Evolutionary conservation across 148 eudicot genomes (phyloP), one percentile per base, ranked within the genome.

Genomic region (Camellia sinensis): DNA sequence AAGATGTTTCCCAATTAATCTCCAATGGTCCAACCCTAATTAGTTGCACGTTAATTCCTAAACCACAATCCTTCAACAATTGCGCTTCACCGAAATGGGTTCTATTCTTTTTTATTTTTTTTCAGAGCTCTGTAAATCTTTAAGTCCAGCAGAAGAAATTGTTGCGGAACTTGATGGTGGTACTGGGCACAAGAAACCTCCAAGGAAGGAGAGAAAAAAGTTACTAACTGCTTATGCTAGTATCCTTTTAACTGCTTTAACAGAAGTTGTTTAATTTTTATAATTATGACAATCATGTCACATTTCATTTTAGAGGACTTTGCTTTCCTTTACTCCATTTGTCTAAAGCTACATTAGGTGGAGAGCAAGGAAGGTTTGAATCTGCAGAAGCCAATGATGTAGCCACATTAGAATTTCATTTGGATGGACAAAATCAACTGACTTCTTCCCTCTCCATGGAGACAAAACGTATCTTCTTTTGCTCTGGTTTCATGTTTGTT

Each of bases 51-150:
- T 22, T 22, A 3, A 45, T 63, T 61, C 17, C 2, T 50, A 10
- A 45, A 63, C 54, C 68, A 45, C 45, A 62, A 76, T 14, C 41
- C 4, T 64, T 13, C 18, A 29, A 29, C 44, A 29, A 60, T 77
- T 57, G 0, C 40, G 19, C 71, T 52, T 77, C 57, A 41, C 67
- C 54, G 66, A 48, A 22, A 14, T 22, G n/a, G 48, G 10, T 67
- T 40, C 50, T 19, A 7, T 45, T 63, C 46, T 40, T 11, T 44
- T 14, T 12, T 63, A 50, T 50, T 37, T 15, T 57, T 21, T 79
- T 62, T 69, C 95, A 92, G 97, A 88, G 85, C 89, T 86, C 41
- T 92, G 97, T 82, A 91, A 84, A 83, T 86, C 87, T 3, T 61
- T 91, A 54, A 84, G 75, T 73, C 74, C 83, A 64, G n/a, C 74